Base-by-base conservation (phyloP, 495 filamentous ascomycete genomes). In the Polyplosphaeria fusca region DNA sequence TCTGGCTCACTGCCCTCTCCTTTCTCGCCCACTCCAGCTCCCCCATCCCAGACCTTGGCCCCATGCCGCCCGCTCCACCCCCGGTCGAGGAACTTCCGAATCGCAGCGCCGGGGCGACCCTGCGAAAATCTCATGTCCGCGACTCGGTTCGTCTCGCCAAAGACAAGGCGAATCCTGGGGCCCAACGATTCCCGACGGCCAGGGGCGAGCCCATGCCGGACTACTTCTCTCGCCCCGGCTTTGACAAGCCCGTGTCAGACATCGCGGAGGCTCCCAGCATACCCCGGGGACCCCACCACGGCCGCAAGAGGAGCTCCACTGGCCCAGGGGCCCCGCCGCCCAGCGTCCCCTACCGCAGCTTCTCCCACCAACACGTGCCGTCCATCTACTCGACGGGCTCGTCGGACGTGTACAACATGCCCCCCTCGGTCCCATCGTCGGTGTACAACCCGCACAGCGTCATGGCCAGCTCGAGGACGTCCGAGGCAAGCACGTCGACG, bases 81-180 rank as follows among this genome's bases (percentile, higher is more conserved):
- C 43, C 44, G n/a, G 40, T 43, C 13, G 52, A 56, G 14, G 52
- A 61, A 23, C 27, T 55, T 1, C 45, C 54, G 1, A 41, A 35
- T 22, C 55, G 57, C 0, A 16, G 41, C 5, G 27, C 44, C 3
- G 50, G 48, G 18, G 49, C 60, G 5, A 52, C 63, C 4, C 69
- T 84, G 47, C 79, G 86, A 20, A 75, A 78, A 13, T 76, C 79
- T 25, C 86, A 86, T 4, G 90, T 94, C 57, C 86, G 90, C 25
- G 93, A 96, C 71, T 96, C 91, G 0, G 92, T 96, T 52, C 81
- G 89, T 12, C 79, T 95, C 12, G 90, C 91, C 24, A 95, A 96
- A 70, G 83, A 86, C 48, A 89, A 84, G 63, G 77, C 81, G 22
- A 77, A 83, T 13, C 81, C 74, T 56, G 64, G 56, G 64, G 60